These are phyloP conservation scores for Paramyrothecium roridum DNA, from an alignment of 2,329 filamentous ascomycete species.

Conservation along the genomic window DNA sequence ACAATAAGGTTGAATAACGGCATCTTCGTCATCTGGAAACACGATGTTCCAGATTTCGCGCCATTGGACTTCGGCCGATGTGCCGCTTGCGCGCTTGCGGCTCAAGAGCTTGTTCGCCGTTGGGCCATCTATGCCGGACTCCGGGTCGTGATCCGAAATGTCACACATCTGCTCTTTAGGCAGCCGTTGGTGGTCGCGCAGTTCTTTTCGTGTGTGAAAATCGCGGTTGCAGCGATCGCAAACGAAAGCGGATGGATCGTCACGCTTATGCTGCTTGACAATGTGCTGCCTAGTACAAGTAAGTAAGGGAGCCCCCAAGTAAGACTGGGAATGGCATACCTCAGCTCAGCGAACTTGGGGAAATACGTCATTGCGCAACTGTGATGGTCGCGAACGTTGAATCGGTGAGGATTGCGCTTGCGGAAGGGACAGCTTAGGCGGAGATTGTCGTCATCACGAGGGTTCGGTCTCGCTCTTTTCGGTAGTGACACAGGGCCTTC, in stretches of 20 bases:
- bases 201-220: slow-evolving; percentile 32
- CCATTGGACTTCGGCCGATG: slow-evolving; percentile 35
- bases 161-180: slow-evolving; percentile 40
- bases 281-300: slow-evolving; percentile 32
- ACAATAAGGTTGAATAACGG: slow-evolving; percentile 26
- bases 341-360: slow-evolving; percentile 36
- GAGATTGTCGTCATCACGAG: slow-evolving; percentile 33
- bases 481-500: slow-evolving; percentile 24
- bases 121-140: slow-evolving; percentile 36
- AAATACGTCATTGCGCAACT: slow-evolving; percentile 41
- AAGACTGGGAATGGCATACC: slow-evolving; percentile 16
- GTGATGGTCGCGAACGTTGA: slow-evolving; percentile 43
- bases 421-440: slow-evolving; percentile 40
- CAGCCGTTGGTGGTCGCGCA: slow-evolving; percentile 35
- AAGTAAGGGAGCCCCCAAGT: slow-evolving; percentile 1
- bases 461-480: slow-evolving; percentile 27
- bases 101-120: slow-evolving; percentile 36
- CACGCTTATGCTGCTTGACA: slow-evolving; percentile 39
- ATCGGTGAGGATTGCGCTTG: slow-evolving; percentile 40
- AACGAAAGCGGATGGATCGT: slow-evolving; percentile 35
- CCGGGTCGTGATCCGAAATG: slow-evolving; percentile 34
- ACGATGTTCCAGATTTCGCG: slow-evolving; percentile 38
- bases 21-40: slow-evolving; percentile 36
- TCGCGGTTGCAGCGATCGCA: slow-evolving; percentile 38
- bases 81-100: slow-evolving; percentile 34